Evolutionary conservation across 2,329 filamentous ascomycete species (phyloP), one percentile per base, ranked within the genome.

Genomic region (Drechslerella coelobrocha): DNA sequence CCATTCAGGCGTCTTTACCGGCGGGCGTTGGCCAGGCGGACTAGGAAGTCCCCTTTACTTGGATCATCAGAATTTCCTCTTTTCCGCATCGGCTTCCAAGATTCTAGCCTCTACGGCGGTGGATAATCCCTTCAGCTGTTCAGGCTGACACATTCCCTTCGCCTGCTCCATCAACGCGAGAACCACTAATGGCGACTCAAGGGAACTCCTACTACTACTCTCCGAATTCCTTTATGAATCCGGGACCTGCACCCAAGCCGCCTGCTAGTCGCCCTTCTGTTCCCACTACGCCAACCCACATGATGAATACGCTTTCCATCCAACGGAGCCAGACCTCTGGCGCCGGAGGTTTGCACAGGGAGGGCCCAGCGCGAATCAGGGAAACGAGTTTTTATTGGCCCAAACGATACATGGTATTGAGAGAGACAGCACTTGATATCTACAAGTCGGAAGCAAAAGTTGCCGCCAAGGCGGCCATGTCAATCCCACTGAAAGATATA

Each of bases 351-450:
- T 31, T 60, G 14, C 59, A 63, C 47, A 60, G 66, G 45, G 59
- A 71, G 29, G 66, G 66, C 6, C 41, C n/a, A 27, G 66, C 53
- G 17, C 47, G 48, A 17, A 89, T 93, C 78, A 97, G 97, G 82
- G 94, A 97, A 92, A 92, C 80, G 86, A 84, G 63, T 81, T 83
- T 71, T 87, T 87, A 82, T 87, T 95, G 90, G 93, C 94, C 93
- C 78, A 89, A 94, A 79, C 91, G 93, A 78, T 97, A 90, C 79
- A 83, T 99, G 62, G 91, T 97, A 69, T 82, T 99, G 74, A 89
- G 93, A 77, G 95, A 97, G 79, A 92, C 92, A 77, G 89, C 91
- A 68, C 85, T 99, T 43, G 94, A 97, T 77, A 97, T 99, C 77
- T 86, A 96, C 82, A 99, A 97, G 82, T 89, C 86, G 72, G 91